Evolutionary conservation across 1,139 yeast species (phyloP), one percentile per base, ranked within the genome.

Genomic region (Hansenula sp.): DNA sequence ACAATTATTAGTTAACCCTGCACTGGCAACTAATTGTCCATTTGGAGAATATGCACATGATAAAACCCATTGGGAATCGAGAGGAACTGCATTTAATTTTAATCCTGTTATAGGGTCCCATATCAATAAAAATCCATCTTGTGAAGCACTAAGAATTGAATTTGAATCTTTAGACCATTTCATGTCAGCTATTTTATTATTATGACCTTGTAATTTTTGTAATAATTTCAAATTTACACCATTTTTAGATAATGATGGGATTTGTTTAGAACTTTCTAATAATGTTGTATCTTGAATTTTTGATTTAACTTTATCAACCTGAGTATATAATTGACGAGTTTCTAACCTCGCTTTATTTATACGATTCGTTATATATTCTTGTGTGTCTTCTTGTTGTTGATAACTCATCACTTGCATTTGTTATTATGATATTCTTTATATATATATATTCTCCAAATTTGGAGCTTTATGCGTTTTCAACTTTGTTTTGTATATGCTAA

Each of bases 31-130:
- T 15, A 81, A 61, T 36, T 71, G 68, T 1, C 84, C 83, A 45
- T 77, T 74, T 0, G 90, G 89, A 1, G 93, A 78, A 33, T 79
- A 74, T 3, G 84, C 89, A 66, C 95, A 83, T 1, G 88, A 68
- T 44, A 88, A 71, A 1, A 86, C 89, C 88, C 95, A 90, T 38
- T 82, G 83, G 45, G 84, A 85, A 46, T 82, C 85, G 46, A 84
- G 64, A 7, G 78, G 74, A 16, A 90, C 77, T 1, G 90, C 90
- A 49, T 82, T 79, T 45, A 76, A 72, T 59, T 91, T 91, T 52
- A 76, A 69, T 3, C 93, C 93, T 1, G 88, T 77, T 3, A 76
- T 68, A 0, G 90, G 75, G 61, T 90, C 93, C 97, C 97, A 91
- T 28, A 89, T 64, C 40, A 91, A 72, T 71, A 89, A 72, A 58